Conservation (phyloP, 164 flowering plant species). For the Piper longum region DNA sequence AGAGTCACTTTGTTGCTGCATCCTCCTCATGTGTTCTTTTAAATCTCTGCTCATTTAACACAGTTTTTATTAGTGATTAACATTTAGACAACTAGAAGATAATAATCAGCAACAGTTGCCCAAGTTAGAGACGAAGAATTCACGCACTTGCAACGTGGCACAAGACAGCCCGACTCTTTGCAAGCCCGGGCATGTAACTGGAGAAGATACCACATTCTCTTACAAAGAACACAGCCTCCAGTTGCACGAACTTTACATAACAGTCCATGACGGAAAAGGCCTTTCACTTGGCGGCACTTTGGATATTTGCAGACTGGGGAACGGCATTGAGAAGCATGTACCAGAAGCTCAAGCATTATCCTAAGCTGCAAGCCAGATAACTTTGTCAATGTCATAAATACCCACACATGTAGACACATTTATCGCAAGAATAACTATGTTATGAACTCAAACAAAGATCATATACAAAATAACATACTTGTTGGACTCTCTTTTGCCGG, state of each 20-base stretch:
- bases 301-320: conserved; percentile 77
- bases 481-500: conserved; percentile 69
- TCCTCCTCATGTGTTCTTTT: conserved; percentile 76
- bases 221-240: conserved; percentile 87
- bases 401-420: not conserved
- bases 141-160: conserved; percentile 91
- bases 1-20: conserved; percentile 90
- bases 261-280: conserved; percentile 92
- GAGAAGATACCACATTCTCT: conserved; percentile 97
- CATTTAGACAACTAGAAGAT: too few species aligned
- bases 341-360: conserved; percentile 97
- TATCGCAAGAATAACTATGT: not conserved
- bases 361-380: conserved; percentile 41
- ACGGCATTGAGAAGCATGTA: conserved; percentile 95
- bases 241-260: conserved; percentile 76
- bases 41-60: conserved; percentile 47
- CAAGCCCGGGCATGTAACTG: conserved; percentile 98
- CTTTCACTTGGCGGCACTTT: conserved; percentile 92
- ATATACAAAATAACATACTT: conserved; percentile 31
- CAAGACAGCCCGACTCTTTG: conserved; percentile 87
- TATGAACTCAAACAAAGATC: not conserved
- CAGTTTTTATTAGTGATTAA: too few species aligned
- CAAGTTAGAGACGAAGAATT: not conserved
- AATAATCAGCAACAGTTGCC: not conserved
- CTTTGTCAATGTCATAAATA: not conserved